Evolutionary conservation across 805 yeast species (phyloP), one percentile per base, ranked within the genome.

Genomic region (Grigorovia jiainica): DNA sequence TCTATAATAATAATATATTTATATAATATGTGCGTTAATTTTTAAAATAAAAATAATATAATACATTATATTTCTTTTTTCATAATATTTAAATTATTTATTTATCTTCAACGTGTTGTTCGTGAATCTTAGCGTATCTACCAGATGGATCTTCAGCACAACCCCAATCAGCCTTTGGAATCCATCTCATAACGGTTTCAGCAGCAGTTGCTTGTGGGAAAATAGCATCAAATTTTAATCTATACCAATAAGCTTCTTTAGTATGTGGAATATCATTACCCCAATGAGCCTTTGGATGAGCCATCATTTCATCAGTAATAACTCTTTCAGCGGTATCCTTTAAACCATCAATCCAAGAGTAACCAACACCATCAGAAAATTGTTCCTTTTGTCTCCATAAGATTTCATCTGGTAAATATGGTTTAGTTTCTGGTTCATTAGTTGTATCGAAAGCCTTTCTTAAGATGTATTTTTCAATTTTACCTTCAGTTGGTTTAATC

Each of bases 121-220:
- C 89, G 66, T 92, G 98, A 55, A 83, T 78, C 71, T 84, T 78
- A 53, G 95, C 97, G 62, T 73, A 90, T 72, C 99, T 85, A 52
- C 99, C 99, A 43, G 95, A 84, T 42, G 99, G 99, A 68, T 92
- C 99, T 57, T 82, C 95, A 60, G 89, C 87, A 71, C 98, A 92
- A 53, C 99, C 99, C 99, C 99, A 92, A 67, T 92, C 98, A 49
- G 97, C 97, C 76, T 92, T 92, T 64, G 99, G 99, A 67, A 92
- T 70, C 99, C 99, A 92, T 76, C 98, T 83, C 97, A 86, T 87
- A 46, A 92, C 99, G 16, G 98, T 92, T 33, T 79, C 70, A 45
- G 95, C 97, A 50, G 95, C 98, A 51, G 96, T 92, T 66, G 79
- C 73, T 56, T 81, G 79, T 47, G 89, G 84, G 83, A 87, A 92